phyloP scores from a whole-genome alignment of 2,329 filamentous ascomycete genomes.

The Chalaropsis thielavioides region DNA sequence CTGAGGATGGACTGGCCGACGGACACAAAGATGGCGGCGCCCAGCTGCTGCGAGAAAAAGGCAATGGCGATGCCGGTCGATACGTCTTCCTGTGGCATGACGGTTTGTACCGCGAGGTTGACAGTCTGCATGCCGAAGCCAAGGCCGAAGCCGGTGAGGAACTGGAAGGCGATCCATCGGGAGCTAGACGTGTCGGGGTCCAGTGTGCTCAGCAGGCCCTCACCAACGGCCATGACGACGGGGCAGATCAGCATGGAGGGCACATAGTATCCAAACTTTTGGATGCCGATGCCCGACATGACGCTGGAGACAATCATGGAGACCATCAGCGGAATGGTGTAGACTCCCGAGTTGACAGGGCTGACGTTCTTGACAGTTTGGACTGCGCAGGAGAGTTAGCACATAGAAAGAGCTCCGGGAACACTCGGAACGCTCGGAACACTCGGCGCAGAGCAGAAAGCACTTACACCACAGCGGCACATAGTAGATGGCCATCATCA shows the following conservation, averaged over 20 bases:
- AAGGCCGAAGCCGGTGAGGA: conserved; percentile 43
- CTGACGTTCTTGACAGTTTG: conserved; percentile 40
- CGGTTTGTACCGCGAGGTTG: conserved; percentile 41
- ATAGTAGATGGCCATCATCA: conserved; percentile 42
- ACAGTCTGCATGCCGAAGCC: conserved; percentile 45
- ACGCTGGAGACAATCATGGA: conserved; percentile 40
- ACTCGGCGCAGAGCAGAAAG: background rate
- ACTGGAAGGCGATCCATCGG: conserved; percentile 45
- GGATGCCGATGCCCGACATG: conserved; percentile 33
- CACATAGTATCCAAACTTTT: conserved; percentile 45
- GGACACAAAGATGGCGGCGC: conserved; percentile 43
- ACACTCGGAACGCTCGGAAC: too few species aligned
- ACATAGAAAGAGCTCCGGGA: background rate
- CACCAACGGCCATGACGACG: conserved; percentile 35
- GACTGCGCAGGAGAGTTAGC: conserved; percentile 25
- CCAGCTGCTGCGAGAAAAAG: conserved; percentile 45
- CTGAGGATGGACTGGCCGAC: conserved; percentile 41
- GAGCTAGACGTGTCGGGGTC: conserved; percentile 32
- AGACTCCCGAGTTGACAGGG: conserved; percentile 41
- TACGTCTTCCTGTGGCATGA: conserved; percentile 37
- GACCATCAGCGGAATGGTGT: conserved; percentile 42
- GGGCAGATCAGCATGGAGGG: conserved; percentile 41
- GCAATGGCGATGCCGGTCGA: conserved; percentile 40
- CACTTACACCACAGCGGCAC: conserved; percentile 41
- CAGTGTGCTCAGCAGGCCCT: conserved; percentile 45